Evolutionary conservation across 345 rosid genomes (phyloP), one percentile per base, ranked within the genome.

Genomic region (Citrus medica): DNA sequence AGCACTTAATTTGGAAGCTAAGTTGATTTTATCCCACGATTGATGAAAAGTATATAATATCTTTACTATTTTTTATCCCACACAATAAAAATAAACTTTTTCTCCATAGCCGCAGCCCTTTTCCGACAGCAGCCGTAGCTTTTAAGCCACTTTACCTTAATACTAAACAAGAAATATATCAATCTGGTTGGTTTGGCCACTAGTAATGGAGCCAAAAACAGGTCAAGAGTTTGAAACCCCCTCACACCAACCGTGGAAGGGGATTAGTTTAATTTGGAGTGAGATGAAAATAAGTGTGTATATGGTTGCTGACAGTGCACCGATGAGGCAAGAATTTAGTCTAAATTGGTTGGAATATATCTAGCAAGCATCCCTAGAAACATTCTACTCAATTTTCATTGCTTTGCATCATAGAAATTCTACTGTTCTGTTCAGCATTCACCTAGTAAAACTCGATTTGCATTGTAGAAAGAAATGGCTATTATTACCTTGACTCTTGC

Each of bases 401-500:
- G 30, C 58, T 55, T 19, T 24, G 46, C 48, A 33, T 21, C 42
- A 14, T 9, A 46, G 27, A 30, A 25, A 72, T 56, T 21, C 10
- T 21, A 33, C 2, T 22, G 17, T 22, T 59, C 33, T 30, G 19
- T 21, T 46, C 24, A 64, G 33, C 22, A 10, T 21, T 46, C 48
- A 64, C 42, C 70, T 48, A 3, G 69, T 21, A 28, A 42, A 75
- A 40, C 17, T 48, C 46, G 28, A 73, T 35, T 35, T 22, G 42
- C 61, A 71, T 37, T 53, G 28, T 58, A 33, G 4, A 51, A 5
- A 33, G 14, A 35, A 77, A 53, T 24, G 82, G 64, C 7, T 7
- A 76, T 55, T 17, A 40, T 79, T 87, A 94, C 98, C 97, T 94
- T 92, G 72, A 94, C 92, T 83, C 90, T 87, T 21, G 89, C 75